Conservation (phyloP, 768 basidiomycete genomes). For the Stropharia rugosoannulata region DNA sequence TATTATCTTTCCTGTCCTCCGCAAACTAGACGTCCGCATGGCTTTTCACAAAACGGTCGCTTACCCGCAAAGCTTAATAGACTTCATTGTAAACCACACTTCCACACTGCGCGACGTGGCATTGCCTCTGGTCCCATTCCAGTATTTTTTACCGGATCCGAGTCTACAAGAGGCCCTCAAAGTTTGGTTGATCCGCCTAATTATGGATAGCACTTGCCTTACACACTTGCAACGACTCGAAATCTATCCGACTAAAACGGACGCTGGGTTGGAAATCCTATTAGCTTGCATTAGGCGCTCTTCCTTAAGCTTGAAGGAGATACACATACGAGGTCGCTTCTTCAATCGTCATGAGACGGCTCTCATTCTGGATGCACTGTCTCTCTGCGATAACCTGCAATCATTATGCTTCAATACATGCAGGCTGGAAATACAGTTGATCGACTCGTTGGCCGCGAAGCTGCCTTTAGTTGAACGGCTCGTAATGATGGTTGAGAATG, state of each 20-base stretch:
- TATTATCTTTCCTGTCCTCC: conserved; percentile 30
- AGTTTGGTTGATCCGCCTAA: conserved; percentile 31
- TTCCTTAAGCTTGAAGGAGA: conserved; percentile 26
- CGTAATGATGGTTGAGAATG: conserved; percentile 29
- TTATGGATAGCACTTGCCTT: conserved; percentile 27
- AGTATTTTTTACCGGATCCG: conserved; percentile 25
- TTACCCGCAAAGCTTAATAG: conserved; percentile 35
- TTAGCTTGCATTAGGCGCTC: conserved; percentile 30
- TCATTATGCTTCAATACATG: conserved; percentile 33
- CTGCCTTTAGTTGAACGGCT: conserved; percentile 31
- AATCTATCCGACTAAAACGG: conserved; percentile 39
- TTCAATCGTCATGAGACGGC: conserved; percentile 30
- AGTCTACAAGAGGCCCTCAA: conserved; percentile 29
- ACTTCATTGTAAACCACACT: conserved; percentile 28
- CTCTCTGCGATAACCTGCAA: conserved; percentile 21
- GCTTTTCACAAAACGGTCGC: conserved; percentile 39
- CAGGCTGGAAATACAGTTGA: conserved; percentile 27
- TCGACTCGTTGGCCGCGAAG: conserved; percentile 31
- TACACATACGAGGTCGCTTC: conserved; percentile 42
- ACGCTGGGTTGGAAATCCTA: conserved; percentile 33
- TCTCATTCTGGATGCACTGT: conserved; percentile 23
- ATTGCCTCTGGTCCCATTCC: conserved; percentile 38
- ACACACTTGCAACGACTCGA: conserved; percentile 31
- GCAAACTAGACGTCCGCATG: conserved; percentile 32
- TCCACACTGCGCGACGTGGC: conserved; percentile 31